Conservation (phyloP, 768 basidiomycete genomes). For the Boletus tomentosulus region DNA sequence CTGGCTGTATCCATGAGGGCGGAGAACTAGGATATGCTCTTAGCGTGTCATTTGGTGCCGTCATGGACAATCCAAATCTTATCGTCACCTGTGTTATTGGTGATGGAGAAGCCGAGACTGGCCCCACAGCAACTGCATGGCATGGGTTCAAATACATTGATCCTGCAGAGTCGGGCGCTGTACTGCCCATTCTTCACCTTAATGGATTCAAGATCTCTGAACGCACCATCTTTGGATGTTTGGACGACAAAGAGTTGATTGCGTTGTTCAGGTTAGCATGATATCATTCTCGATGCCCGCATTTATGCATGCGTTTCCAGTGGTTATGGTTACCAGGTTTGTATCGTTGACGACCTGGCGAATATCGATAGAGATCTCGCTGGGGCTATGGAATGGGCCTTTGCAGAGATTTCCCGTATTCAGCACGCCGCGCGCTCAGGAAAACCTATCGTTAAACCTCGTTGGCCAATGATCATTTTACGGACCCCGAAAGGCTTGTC, state of each 20-base stretch:
- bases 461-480: conserved; percentile 85
- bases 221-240: conserved; percentile 83
- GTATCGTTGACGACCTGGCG: conserved; percentile 66
- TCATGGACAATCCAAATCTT: conserved; percentile 89
- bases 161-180: conserved; percentile 84
- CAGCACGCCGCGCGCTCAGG: conserved; percentile 76
- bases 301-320: conserved; percentile 28
- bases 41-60: conserved; percentile 78
- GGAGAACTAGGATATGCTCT: conserved; percentile 89
- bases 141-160: conserved; percentile 89
- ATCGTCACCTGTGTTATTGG: conserved; percentile 81
- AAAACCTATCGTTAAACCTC: conserved; percentile 78
- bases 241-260: conserved; percentile 83
- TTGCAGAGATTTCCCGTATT: conserved; percentile 68
- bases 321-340: conserved; percentile 86
- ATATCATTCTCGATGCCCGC: background rate
- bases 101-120: conserved; percentile 83
- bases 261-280: conserved; percentile 60
- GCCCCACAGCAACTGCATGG: conserved; percentile 78
- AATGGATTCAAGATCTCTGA: conserved; percentile 92
- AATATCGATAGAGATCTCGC: conserved; percentile 78
- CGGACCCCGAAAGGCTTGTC: conserved; percentile 82
- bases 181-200: conserved; percentile 85
- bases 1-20: conserved; percentile 89
- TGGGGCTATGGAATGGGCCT: conserved; percentile 78